A percentile compares a stretch with the other conserved stretches of the same genome.
Evolutionary conservation across 805 yeast genomes (phyloP).

Genomic region (Pichia thaimueangensis): DNA sequence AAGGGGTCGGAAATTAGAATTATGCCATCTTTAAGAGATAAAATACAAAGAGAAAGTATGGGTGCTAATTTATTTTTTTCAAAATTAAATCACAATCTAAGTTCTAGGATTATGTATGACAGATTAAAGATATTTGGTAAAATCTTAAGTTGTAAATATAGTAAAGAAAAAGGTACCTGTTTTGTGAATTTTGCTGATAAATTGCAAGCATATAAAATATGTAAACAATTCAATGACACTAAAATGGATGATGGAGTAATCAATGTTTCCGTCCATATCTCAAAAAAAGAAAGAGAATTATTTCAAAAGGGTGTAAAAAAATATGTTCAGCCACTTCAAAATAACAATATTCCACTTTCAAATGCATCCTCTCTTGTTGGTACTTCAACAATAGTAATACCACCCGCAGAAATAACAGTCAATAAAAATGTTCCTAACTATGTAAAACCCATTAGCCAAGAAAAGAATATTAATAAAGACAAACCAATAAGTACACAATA

Average conservation of each 20-base stretch:
- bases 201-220: conserved; percentile 31
- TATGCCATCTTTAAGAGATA: conserved; percentile 48
- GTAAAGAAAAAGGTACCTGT: conserved; percentile 24
- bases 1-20: conserved; percentile 42
- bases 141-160: conserved; percentile 29
- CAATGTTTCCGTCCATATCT: conserved; percentile 26
- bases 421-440: not conserved
- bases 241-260: conserved; percentile 20
- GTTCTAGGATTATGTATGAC: conserved; percentile 26
- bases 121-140: conserved; percentile 24
- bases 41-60: conserved; percentile 31
- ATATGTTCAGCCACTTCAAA: not conserved
- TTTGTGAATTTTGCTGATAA: conserved; percentile 37
- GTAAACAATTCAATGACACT: conserved; percentile 24
- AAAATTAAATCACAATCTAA: conserved; percentile 35
- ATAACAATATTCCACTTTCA: not conserved
- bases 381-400: not conserved
- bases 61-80: conserved; percentile 49
- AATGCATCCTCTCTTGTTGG: not conserved
- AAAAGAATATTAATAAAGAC: not conserved
- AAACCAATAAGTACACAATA: conserved; percentile 19
- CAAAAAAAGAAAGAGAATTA: conserved; percentile 24
- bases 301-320: conserved; percentile 6
- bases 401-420: not conserved
- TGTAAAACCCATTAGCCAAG: not conserved